Conservation (phyloP, 805 yeast species). For the Ogataea sp. region DNA sequence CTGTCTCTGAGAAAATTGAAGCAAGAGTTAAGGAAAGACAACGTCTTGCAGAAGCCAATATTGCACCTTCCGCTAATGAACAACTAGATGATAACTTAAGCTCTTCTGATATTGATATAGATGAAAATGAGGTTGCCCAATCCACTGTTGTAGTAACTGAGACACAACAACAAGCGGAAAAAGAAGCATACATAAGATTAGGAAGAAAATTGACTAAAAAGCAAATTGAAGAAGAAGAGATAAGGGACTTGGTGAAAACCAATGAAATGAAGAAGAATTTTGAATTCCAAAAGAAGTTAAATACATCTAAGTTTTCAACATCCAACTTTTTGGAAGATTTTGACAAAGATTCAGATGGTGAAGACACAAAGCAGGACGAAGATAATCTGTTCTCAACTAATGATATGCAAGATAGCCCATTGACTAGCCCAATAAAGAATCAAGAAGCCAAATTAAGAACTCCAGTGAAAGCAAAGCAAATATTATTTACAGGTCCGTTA, state of each 20-base stretch:
- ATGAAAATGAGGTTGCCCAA: no score
- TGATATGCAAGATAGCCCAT: not conserved
- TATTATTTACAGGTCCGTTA: conserved; percentile 4
- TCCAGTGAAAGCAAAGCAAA: not conserved
- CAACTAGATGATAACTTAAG: not conserved
- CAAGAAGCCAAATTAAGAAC: not conserved
- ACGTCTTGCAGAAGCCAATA: not conserved
- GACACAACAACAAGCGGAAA: no score
- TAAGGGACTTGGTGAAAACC: conserved; percentile 4
- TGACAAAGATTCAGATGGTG: conserved; percentile 10
- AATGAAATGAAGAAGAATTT: conserved; percentile 14
- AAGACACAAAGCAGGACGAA: no score
- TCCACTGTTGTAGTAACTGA: no score
- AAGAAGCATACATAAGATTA: not conserved
- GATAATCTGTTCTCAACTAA: conserved; percentile 7
- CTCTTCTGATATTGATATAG: not conserved
- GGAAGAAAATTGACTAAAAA: not conserved
- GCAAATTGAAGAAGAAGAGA: conserved; percentile 1
- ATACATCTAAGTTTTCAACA: conserved; percentile 11
- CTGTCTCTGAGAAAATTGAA: conserved; percentile 19
- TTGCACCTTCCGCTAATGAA: no score
- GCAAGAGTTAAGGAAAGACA: conserved; percentile 11
- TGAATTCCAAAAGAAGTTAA: conserved; percentile 1
- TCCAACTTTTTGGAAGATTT: conserved; percentile 14
- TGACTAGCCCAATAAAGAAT: conserved; percentile 1